Percentiles rank a stretch among this genome's conserved stretches.
Conservation (phyloP, 2,329 filamentous ascomycete genomes). For the Aspergillus neotritici region DNA sequence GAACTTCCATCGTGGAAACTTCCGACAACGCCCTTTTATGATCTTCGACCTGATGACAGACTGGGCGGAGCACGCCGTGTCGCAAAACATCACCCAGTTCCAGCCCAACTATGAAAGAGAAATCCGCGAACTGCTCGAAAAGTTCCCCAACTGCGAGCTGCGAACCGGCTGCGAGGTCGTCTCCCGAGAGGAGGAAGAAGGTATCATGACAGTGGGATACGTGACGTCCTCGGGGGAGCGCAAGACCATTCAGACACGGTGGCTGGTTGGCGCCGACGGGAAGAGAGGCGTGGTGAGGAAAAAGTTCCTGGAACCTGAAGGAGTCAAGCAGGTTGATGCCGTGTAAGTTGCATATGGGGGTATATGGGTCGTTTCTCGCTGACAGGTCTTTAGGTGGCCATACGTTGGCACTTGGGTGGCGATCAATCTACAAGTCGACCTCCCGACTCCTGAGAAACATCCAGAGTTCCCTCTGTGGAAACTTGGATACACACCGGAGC, state of each 20-base stretch:
- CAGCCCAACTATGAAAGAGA: conserved; percentile 2
- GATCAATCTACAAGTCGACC: conserved; percentile 22
- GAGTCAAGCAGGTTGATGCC: conserved; percentile 15
- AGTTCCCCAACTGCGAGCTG: not conserved
- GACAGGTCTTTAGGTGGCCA: not conserved
- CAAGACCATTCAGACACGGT: conserved; percentile 1
- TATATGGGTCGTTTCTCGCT: not conserved
- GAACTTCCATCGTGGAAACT: conserved; percentile 1
- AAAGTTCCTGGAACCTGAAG: conserved; percentile 24
- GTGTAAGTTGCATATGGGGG: not conserved
- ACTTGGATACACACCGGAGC: conserved; percentile 20
- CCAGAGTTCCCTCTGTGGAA: conserved; percentile 27
- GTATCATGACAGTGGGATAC: not conserved
- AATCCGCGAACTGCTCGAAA: conserved; percentile 2
- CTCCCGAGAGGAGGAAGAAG: not conserved
- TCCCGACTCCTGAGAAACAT: conserved; percentile 22
- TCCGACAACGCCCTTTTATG: conserved; percentile 2
- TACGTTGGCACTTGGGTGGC: conserved; percentile 30
- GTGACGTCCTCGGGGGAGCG: not conserved
- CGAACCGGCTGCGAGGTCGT: not conserved
- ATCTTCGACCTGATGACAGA: not conserved
- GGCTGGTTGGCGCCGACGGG: conserved; percentile 25
- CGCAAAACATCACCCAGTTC: conserved; percentile 3
- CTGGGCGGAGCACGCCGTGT: conserved; percentile 2
- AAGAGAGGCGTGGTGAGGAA: conserved; percentile 30